Percentiles rank a stretch among this genome's conserved stretches.
phyloP scores from a whole-genome alignment of 371 early-diverging fungal species.

The Coemansia linderi region DNA sequence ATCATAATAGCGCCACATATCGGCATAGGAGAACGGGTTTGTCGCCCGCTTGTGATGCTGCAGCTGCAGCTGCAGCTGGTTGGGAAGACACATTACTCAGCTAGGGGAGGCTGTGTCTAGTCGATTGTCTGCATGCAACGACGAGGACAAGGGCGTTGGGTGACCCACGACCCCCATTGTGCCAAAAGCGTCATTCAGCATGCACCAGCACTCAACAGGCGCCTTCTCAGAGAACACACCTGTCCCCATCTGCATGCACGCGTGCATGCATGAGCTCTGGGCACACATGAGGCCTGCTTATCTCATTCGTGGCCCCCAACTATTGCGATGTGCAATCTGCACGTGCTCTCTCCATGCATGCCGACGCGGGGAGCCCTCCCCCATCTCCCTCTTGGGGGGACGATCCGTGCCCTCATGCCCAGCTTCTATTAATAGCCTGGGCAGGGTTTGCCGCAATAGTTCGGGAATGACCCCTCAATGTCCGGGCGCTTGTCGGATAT shows the following conservation, averaged over 20 bases:
- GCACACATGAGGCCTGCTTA: not conserved
- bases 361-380: constrained; percentile 4
- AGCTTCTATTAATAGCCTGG: not conserved
- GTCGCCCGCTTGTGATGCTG: constrained; percentile 1
- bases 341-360: not conserved
- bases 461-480: not conserved
- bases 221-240: not conserved
- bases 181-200: constrained; percentile 9
- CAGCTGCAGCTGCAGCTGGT: not conserved
- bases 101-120: constrained; percentile 3
- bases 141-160: constrained; percentile 2
- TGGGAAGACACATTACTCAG: constrained; percentile 10
- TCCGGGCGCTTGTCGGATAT: not conserved
- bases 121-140: constrained; percentile 10
- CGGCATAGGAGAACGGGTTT: constrained; percentile 8
- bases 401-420: not conserved
- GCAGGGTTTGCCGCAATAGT: not conserved
- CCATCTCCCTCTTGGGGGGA: not conserved
- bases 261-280: constrained; percentile 1
- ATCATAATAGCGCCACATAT: constrained; percentile 15
- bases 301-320: constrained; percentile 11
- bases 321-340: constrained; percentile 6
- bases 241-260: constrained; percentile 8
- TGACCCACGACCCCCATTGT: constrained; percentile 12
- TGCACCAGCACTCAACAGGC: not conserved